Evolutionary conservation across 495 filamentous ascomycete species (phyloP).

Genomic region (Chaetomium cochliodes): DNA sequence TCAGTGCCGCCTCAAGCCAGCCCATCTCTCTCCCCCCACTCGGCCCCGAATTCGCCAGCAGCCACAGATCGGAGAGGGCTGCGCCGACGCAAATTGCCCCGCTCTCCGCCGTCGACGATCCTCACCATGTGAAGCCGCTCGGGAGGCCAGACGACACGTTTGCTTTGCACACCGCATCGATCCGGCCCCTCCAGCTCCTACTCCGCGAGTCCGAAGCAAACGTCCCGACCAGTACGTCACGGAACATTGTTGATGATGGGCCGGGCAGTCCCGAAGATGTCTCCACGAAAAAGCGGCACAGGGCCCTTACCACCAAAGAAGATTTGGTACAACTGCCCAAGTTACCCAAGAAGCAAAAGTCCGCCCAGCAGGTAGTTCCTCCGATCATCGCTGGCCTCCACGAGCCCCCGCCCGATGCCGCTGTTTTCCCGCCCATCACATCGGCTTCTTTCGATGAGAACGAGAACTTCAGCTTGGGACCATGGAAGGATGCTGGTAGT

Average conservation of each 20-base stretch:
- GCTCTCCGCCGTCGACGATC: slow-evolving; percentile 37
- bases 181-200: slow-evolving; percentile 33
- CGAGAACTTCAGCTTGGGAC: slow-evolving; percentile 20
- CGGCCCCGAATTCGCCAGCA: slow-evolving; percentile 39
- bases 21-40: slow-evolving; percentile 46
- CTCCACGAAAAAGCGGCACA: slow-evolving; percentile 49
- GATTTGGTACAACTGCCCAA: slow-evolving; percentile 57
- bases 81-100: slow-evolving; percentile 40
- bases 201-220: slow-evolving; percentile 31
- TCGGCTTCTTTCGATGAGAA: slow-evolving; percentile 49
- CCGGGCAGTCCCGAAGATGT: slow-evolving; percentile 37
- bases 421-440: slow-evolving; percentile 70
- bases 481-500: slow-evolving; percentile 29
- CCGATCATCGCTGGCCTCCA: slow-evolving; percentile 73
- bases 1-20: slow-evolving; percentile 31
- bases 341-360: slow-evolving; percentile 57
- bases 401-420: slow-evolving; percentile 71
- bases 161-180: slow-evolving; percentile 22
- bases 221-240: slow-evolving; percentile 44
- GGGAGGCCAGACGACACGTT: slow-evolving; percentile 17
- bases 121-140: slow-evolving; percentile 20
- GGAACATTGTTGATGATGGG: slow-evolving; percentile 48
- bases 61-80: slow-evolving; percentile 39
- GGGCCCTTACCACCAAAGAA: slow-evolving; percentile 46
- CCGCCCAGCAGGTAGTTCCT: slow-evolving; percentile 49